phyloP scores from a whole-genome alignment of 306 rosid genomes.

The Elaeagnus macrophylla region DNA sequence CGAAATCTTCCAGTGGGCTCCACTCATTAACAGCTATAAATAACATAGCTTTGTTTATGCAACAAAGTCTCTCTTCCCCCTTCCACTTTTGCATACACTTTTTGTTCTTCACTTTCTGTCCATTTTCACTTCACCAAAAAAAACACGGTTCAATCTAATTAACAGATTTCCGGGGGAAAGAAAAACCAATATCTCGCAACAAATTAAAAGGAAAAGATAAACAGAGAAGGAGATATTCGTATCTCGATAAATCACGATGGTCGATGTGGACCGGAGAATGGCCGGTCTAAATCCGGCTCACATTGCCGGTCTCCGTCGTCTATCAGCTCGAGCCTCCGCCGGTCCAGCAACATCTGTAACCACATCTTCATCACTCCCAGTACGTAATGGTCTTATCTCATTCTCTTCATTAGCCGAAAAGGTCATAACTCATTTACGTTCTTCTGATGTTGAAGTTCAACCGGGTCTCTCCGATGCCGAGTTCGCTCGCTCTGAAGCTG shows the following conservation, averaged over 20 bases:
- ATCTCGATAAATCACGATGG: slow-evolving; percentile 32
- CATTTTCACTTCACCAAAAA: slow-evolving; percentile 1
- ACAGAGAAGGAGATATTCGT: no score
- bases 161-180: not conserved
- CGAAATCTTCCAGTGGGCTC: slow-evolving; percentile 27
- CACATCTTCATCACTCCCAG: slow-evolving; percentile 29
- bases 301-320: slow-evolving; percentile 68
- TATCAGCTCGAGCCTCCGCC: slow-evolving; percentile 75
- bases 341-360: slow-evolving; percentile 21
- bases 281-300: slow-evolving; percentile 82
- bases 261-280: slow-evolving; percentile 87
- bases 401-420: slow-evolving; percentile 52
- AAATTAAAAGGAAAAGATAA: not conserved
- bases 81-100: not conserved
- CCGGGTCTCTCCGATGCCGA: slow-evolving; percentile 61
- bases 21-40: slow-evolving; percentile 35
- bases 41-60: not conserved
- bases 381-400: slow-evolving; percentile 54
- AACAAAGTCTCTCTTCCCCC: slow-evolving; percentile 1
- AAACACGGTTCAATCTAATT: no score
- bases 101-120: no score
- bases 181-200: not conserved
- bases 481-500: slow-evolving; percentile 82
- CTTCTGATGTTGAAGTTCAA: slow-evolving; percentile 53
- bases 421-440: slow-evolving; percentile 51